Conservation (phyloP, 164 flowering plant species). For the Stephania yunnanensis region DNA sequence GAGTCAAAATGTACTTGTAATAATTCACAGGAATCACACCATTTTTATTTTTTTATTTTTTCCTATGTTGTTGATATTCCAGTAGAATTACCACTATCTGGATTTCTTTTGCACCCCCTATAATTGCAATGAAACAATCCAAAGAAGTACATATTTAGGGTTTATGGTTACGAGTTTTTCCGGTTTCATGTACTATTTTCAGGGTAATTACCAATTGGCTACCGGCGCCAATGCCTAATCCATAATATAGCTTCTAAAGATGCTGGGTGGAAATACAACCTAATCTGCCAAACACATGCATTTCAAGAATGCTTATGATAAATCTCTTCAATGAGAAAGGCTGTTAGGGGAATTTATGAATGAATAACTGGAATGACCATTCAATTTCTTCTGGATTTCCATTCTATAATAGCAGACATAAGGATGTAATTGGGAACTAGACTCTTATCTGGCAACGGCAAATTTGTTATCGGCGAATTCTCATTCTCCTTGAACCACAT, state of each 20-base stretch:
- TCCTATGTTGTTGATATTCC: neutral
- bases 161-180: neutral
- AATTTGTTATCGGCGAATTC: conserved; percentile 64
- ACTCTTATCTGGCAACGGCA: conserved; percentile 47
- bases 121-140: neutral
- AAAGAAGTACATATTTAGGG: neutral
- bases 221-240: neutral
- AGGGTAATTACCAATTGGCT: neutral
- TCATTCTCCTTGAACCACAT: conserved; percentile 55
- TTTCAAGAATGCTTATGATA: neutral
- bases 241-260: neutral
- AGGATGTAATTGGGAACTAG: conserved; percentile 61
- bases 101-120: neutral
- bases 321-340: neutral
- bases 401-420: conserved; percentile 66
- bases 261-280: neutral
- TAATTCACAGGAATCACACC: neutral
- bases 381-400: conserved; percentile 44
- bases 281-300: neutral
- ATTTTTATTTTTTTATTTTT: neutral
- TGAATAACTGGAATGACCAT: neutral
- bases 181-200: neutral
- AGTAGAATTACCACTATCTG: neutral
- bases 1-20: neutral
- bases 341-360: neutral